Percentiles rank a stretch among this genome's conserved stretches.
phyloP scores from a whole-genome alignment of 495 filamentous ascomycete species.

The Darksidea phi region DNA sequence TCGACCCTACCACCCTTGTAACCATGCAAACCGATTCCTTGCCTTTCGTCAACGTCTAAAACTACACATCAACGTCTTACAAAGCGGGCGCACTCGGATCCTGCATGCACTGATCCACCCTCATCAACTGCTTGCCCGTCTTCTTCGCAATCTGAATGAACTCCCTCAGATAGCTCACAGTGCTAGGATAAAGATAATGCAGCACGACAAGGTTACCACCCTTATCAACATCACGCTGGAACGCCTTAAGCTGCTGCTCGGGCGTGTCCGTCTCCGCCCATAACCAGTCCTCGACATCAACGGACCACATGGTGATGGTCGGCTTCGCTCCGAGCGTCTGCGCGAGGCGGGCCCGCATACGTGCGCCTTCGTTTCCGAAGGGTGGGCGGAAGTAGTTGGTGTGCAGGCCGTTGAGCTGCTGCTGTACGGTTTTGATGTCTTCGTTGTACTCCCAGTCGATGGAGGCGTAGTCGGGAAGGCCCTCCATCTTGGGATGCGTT shows the following conservation, averaged over 20 bases:
- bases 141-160: conserved; percentile 68
- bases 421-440: conserved; percentile 57
- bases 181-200: conserved; percentile 71
- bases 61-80: background rate
- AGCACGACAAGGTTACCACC: conserved; percentile 75
- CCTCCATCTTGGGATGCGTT: conserved; percentile 75
- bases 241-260: conserved; percentile 72
- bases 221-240: conserved; percentile 61
- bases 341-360: conserved; percentile 62
- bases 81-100: conserved; percentile 63
- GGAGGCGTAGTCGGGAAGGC: conserved; percentile 52
- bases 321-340: conserved; percentile 51
- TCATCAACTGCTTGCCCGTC: conserved; percentile 67
- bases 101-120: conserved; percentile 76
- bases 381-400: conserved; percentile 69
- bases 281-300: conserved; percentile 78
- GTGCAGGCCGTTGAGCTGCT: conserved; percentile 43
- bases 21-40: background rate
- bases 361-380: conserved; percentile 71
- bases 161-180: conserved; percentile 64
- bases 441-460: conserved; percentile 72
- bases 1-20: background rate
- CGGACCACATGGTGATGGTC: conserved; percentile 69
- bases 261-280: conserved; percentile 67
- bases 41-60: background rate